Base-by-base conservation (phyloP, 2,329 filamentous ascomycete genomes). In the Zasmidium cellare region DNA sequence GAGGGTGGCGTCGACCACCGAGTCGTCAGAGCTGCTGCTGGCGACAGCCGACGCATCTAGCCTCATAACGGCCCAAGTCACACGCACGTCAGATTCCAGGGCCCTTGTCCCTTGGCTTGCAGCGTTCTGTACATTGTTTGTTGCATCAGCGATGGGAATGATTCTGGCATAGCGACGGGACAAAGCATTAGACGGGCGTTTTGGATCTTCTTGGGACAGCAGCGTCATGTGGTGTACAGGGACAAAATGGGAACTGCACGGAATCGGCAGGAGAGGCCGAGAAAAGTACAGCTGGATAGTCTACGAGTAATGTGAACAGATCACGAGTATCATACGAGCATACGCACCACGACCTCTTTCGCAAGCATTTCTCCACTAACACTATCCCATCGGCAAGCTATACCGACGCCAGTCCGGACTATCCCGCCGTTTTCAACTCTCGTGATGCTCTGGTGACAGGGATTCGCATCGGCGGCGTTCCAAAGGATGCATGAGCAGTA, bases 11-110 rank as follows among this genome's bases (percentile, higher is more conserved):
- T 16, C 46, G 14, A 51, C 49, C 22, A 52, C 57, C 1, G 57
- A 54, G 14, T 31, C 19, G 22, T 57, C 57, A 28, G 51, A 58
- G 45, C 38, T 61, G 9, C 57, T 60, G 9, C 51, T 64, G 50
- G 51, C 62, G 9, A 60, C 62, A 20, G 62, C 58, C 23, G 55
- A 60, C n/a, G 22, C 59, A 6, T 55, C 52, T 3, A 52, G 44
- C 12, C 60, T 64, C 48, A 57, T 61, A n/a, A 64, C 62, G 11
- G 57, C 50, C 20, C 56, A 58, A 14, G 53, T 60, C 46, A 55
- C 57, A 53, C 38, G 53, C 53, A 38, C 47, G 19, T 45, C 49
- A 24, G 46, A 51, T 41, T 38, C 25, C 31, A 22, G 46, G 9
- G 25, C 31, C 19, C 16, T 38, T 9, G 9, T 31, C n/a, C 18